Conservation (phyloP, 768 basidiomycete species). For the Amanita inopinata region DNA sequence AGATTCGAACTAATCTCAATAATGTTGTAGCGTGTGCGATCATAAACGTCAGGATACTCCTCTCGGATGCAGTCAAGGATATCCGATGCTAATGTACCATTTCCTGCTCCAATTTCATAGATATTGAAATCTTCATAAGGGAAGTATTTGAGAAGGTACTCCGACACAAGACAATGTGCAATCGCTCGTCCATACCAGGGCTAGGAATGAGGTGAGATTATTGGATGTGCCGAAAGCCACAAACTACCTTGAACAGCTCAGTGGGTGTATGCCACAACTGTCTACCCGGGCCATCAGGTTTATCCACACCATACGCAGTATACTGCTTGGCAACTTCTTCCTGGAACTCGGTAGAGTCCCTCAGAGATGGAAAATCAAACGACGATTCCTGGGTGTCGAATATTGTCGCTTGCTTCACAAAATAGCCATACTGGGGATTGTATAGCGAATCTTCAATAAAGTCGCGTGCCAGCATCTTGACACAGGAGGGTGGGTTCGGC, state of each 20-base stretch:
- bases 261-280: constrained; percentile 99
- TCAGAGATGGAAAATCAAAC: constrained; percentile 63
- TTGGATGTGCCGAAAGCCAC: constrained; percentile 2
- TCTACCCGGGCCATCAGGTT: constrained; percentile 58
- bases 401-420: constrained; percentile 87
- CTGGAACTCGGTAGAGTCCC: constrained; percentile 70
- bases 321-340: constrained; percentile 73
- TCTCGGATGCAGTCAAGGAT: constrained; percentile 73
- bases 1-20: constrained; percentile 88
- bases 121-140: constrained; percentile 94
- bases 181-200: constrained; percentile 93
- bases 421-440: constrained; percentile 97
- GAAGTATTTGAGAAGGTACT: constrained; percentile 91
- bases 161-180: constrained; percentile 78
- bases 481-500: constrained; percentile 57
- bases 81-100: constrained; percentile 88
- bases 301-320: constrained; percentile 54
- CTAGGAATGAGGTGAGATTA: constrained; percentile 30
- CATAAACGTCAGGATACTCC: constrained; percentile 85
- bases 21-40: constrained; percentile 85
- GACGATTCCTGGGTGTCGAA: constrained; percentile 52
- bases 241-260: constrained; percentile 86
- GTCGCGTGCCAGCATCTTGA: constrained; percentile 92
- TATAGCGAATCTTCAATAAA: constrained; percentile 96
- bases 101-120: constrained; percentile 97